Evolutionary conservation across 371 early-diverging fungal genomes (phyloP), one percentile per base, ranked within the genome.

Genomic region (Mortierella polycephala): DNA sequence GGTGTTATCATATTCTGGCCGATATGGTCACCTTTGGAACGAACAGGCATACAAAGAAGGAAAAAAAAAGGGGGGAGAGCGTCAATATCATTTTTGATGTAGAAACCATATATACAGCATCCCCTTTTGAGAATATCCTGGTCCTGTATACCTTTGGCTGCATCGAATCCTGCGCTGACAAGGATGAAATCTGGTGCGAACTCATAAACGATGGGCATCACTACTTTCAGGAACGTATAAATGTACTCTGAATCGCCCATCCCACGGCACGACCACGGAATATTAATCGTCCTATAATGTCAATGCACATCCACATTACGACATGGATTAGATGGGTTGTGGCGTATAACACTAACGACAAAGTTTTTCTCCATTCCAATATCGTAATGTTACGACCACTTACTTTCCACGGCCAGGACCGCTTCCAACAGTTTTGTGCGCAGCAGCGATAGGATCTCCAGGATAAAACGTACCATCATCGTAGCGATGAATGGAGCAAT

Each of bases 161-260:
- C 96, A 81, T 98, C 98, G 69, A 97, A 98, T 2, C 98, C 98
- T 42, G 95, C 91, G 53, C 79, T 86, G 88, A 92, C 88, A 47
- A 96, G 87, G 16, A 97, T 89, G 39, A 96, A 74, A 52, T 96
- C 92, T 0, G 96, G 98, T 0, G 79, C 74, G 74, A 96, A 96
- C 81, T 96, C 95, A 30, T 75, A 68, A 1, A 93, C 90, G 62
- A 96, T 89, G 1, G 98, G 97, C 83, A 97, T 86, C 3, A 96
- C 74, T 2, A 97, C 63, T 53, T 86, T 82, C 23, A 89, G 76
- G 72, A 97, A 96, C 1, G 92, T 94, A 66, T 93, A 89, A 0
- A 95, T 59, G 75, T 97, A 97, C 71, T 96, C 98, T 3, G 91
- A 89, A 71, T 96, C 96, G 23, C 87, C 87, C 89, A 94, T 89